Base-by-base conservation (phyloP, 2,329 filamentous ascomycete genomes). In the Sarocladium oryzae region DNA sequence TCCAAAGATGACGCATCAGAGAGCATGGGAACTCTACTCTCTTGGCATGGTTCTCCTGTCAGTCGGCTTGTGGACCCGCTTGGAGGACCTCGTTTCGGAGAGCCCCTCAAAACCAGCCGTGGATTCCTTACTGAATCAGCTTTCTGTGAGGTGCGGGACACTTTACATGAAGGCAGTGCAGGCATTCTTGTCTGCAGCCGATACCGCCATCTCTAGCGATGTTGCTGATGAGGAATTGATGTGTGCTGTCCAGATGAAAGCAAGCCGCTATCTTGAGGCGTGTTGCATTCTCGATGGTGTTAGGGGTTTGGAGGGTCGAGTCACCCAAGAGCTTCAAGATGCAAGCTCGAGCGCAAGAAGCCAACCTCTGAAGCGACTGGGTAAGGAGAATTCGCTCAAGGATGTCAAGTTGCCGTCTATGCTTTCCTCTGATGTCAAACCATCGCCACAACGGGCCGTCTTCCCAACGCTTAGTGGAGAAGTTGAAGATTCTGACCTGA, bases 91-190 rank as follows among this genome's bases (percentile, higher is more conserved):
- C 0, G 70, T 74, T 1, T 64, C 74, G 0, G 67, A 69, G 33
- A 30, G 53, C 10, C 73, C 65, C 40, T 67, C 69, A 0, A 64
- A 81, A 11, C 75, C 75, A 60, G 77, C 87, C 23, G 69, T 79
- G 0, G 79, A 84, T 54, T 78, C 84, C 24, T 75, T 81, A 0
- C 67, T 88, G 2, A 75, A 82, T 1, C 79, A 81, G 55, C 69
- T 89, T 2, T 77, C 82, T 0, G 78, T 81, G 3, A 80, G 81
- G 61, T 90, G 87, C 57, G 86, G 87, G 13, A 86, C 81, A 7
- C 73, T 86, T 0, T 92, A 89, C 65, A 85, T 83, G 77, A 85
- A 84, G 60, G 86, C 85, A 1, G 86, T 89, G 2, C 79, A 86
- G 61, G 76, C 80, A 2, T 90, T 86, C 58, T 84, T 86, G 73